Base-by-base conservation (phyloP, 2,329 filamentous ascomycete genomes). In the Hypomyces rosellus region DNA sequence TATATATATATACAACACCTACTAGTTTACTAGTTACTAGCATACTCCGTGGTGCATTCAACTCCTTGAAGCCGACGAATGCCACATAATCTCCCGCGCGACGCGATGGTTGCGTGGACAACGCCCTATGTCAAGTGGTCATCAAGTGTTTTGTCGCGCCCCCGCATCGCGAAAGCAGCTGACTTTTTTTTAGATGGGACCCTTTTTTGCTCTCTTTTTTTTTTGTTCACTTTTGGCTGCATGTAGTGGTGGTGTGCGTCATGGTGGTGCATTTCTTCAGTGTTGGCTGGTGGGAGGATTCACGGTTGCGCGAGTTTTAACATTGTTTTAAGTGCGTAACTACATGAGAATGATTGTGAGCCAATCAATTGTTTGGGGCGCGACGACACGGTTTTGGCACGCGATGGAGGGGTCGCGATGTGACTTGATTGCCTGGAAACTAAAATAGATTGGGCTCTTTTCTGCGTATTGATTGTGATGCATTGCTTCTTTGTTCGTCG, bases 141-240 rank as follows among this genome's bases (percentile, higher is more conserved):
- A 16, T 38, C 3, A n/a, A 16, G 8, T 25, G 16, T 30, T 20
- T 3, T 20, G 20, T 20, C 20, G 20, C 25, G 49, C 22, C 30
- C 45, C 45, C 56, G 54, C 55, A 56, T 57, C 57, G 55, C 57
- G 57, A 55, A 59, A 55, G 46, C 57, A 59, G 54, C 52, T 57
- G 56, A 59, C 55, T 25, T 48, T 38, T 48, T 38, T 20, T 5
- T 20, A 5, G 20, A 20, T 20, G 20, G 20, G 20, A 20, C 20
- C 20, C 20, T 20, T 20, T 20, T n/a, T n/a, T n/a, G n/a, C n/a
- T n/a, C n/a, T 20, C 20, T 5, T 5, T 20, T 20, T 20, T 3
- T 20, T 20, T 20, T 5, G 20, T 5, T 20, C 20, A n/a, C n/a
- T n/a, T n/a, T n/a, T 20, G 20, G 20, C 5, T 38, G 14, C 25